phyloP scores from a whole-genome alignment of 2,329 filamentous ascomycete genomes.

The Leptographium procerum region DNA sequence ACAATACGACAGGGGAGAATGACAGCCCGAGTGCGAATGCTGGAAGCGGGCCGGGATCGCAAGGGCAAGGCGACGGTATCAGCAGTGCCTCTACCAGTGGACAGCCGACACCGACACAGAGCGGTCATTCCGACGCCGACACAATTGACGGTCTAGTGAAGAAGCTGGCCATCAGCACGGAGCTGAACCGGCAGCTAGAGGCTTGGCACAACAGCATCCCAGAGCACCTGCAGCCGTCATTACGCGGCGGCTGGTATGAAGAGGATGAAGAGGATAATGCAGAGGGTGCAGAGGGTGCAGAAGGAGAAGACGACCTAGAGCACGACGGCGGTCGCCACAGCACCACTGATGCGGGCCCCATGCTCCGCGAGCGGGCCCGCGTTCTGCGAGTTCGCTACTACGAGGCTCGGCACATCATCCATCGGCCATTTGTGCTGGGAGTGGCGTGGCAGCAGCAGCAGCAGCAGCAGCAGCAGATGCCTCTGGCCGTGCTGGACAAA shows the following conservation, averaged over 20 bases:
- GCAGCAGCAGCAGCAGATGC: neutral
- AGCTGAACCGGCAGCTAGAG: slow-evolving; percentile 27
- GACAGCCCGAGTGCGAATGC: too few species aligned
- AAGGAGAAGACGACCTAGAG: slow-evolving; percentile 7
- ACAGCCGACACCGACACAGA: too few species aligned
- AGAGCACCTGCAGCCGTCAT: slow-evolving; percentile 32
- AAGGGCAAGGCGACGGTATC: slow-evolving; percentile 11
- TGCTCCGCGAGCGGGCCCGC: slow-evolving; percentile 43
- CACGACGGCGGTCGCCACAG: slow-evolving; percentile 35
- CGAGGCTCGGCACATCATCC: slow-evolving; percentile 57
- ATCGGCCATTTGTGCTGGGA: slow-evolving; percentile 44
- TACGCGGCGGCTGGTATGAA: too few species aligned
- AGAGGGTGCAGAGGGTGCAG: slow-evolving; percentile 15
- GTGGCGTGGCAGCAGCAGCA: slow-evolving; percentile 10
- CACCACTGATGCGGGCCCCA: neutral
- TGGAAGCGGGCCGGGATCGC: too few species aligned
- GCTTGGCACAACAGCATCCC: slow-evolving; percentile 27
- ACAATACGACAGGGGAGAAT: slow-evolving; percentile 13
- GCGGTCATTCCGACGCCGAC: neutral
- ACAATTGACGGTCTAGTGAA: slow-evolving; percentile 16
- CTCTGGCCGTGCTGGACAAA: slow-evolving; percentile 21
- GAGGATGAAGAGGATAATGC: slow-evolving; percentile 27
- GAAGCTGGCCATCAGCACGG: slow-evolving; percentile 21
- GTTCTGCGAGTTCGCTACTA: slow-evolving; percentile 65
- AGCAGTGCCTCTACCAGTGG: neutral